These are phyloP conservation scores for Leccinum solheimii DNA, from an alignment of 1,284 basidiomycete genomes.

Conservation along the genomic window DNA sequence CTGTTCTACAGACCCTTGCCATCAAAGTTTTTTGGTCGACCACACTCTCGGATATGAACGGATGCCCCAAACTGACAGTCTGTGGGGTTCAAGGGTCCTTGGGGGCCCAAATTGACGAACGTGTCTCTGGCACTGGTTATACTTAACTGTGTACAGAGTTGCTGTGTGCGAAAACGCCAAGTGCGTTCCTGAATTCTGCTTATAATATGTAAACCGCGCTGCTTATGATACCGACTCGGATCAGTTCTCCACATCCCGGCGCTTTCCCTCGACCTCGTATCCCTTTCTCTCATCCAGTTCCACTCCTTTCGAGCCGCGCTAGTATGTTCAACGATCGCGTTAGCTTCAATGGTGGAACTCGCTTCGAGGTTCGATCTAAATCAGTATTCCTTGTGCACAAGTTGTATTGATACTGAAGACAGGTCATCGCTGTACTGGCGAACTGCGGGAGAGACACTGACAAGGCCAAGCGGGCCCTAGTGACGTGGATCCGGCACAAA, in stretches of 20 bases:
- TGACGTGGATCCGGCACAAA: conserved; percentile 34
- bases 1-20: background rate
- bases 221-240: conserved; percentile 16
- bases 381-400: background rate
- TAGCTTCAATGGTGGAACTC: conserved; percentile 34
- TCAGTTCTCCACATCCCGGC: conserved; percentile 3
- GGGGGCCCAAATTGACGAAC: conserved; percentile 6
- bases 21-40: background rate
- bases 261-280: background rate
- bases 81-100: conserved; percentile 17
- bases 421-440: conserved; percentile 36
- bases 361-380: conserved; percentile 26
- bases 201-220: conserved; percentile 4
- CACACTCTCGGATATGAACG: background rate
- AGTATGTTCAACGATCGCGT: conserved; percentile 31
- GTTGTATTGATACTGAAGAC: conserved; percentile 2
- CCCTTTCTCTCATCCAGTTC: background rate
- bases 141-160: conserved; percentile 8
- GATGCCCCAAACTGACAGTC: background rate
- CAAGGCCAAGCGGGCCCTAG: conserved; percentile 30
- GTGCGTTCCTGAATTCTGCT: conserved; percentile 21
- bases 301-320: background rate
- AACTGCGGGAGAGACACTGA: conserved; percentile 34
- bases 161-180: conserved; percentile 14
- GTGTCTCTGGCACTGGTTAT: conserved; percentile 1